Conservation (phyloP, 208 protist genomes). For the Crithidia expoeki region DNA sequence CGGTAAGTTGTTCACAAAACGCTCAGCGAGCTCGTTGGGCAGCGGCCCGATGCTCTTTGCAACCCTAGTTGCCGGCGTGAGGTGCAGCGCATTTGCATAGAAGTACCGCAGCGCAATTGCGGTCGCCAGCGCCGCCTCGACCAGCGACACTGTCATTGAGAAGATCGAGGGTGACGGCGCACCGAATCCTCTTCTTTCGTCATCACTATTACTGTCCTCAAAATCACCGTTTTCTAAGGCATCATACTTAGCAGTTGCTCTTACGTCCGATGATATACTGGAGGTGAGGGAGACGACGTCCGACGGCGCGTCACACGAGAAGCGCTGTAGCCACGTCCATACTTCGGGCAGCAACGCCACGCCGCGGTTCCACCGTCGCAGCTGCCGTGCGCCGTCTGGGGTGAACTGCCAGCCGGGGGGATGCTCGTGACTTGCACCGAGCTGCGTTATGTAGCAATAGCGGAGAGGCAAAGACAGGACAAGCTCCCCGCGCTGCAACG, state of each 20-base stretch:
- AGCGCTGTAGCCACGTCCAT: slow-evolving; percentile 61
- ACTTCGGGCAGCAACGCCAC: slow-evolving; percentile 66
- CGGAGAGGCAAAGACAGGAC: slow-evolving; percentile 60
- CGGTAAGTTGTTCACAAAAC: slow-evolving; percentile 59
- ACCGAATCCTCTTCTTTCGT: neutral
- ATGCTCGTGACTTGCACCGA: neutral
- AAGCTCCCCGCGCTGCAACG: slow-evolving; percentile 44
- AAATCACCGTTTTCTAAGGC: neutral
- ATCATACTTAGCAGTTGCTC: neutral
- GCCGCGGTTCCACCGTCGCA: slow-evolving; percentile 65
- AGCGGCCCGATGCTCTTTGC: slow-evolving; percentile 22
- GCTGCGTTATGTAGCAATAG: slow-evolving; percentile 62
- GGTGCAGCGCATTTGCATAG: slow-evolving; percentile 36
- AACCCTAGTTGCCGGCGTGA: slow-evolving; percentile 15
- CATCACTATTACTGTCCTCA: no score
- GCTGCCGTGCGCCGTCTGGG: slow-evolving; percentile 1
- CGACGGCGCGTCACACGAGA: slow-evolving; percentile 39
- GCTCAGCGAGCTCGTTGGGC: slow-evolving; percentile 38
- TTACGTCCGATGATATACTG: slow-evolving; percentile 33
- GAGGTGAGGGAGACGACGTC: slow-evolving; percentile 47
- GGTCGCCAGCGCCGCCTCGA: slow-evolving; percentile 68
- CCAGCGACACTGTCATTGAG: slow-evolving; percentile 64
- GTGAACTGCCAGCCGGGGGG: neutral
- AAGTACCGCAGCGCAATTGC: slow-evolving; percentile 78
- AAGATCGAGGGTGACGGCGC: slow-evolving; percentile 26